Conservation (phyloP, 306 rosid species). For the Boehmeria nivea region DNA sequence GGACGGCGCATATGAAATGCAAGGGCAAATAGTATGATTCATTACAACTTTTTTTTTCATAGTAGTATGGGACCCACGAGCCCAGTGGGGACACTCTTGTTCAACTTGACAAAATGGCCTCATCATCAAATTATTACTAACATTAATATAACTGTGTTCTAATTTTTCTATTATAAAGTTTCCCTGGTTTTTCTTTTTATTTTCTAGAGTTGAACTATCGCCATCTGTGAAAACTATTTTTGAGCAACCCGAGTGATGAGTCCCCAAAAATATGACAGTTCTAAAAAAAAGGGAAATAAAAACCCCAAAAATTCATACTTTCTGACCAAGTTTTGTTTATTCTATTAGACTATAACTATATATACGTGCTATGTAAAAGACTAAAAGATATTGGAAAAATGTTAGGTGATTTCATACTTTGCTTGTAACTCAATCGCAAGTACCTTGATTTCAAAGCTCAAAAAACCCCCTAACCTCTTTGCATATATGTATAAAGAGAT, state of each 20-base stretch:
- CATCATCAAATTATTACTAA: background rate
- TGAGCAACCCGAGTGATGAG: conserved; percentile 26
- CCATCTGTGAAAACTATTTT: conserved; percentile 28
- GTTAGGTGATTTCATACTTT: conserved; percentile 9
- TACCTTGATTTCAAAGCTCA: conserved; percentile 13
- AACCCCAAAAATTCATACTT: background rate
- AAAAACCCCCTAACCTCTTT: background rate
- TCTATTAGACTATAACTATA: no score
- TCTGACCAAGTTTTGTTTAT: conserved; percentile 10
- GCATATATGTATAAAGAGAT: background rate
- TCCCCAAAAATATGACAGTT: background rate
- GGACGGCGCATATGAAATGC: no score
- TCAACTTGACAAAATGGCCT: conserved; percentile 11
- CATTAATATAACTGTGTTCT: background rate
- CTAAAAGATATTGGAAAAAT: background rate
- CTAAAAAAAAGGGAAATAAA: background rate
- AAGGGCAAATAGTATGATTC: background rate
- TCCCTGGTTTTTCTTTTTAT: conserved; percentile 6
- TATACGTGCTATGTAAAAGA: no score
- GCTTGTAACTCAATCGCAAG: conserved; percentile 12
- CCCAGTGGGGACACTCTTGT: background rate
- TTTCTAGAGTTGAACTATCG: conserved; percentile 27
- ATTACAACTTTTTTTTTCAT: background rate
- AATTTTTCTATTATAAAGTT: background rate
- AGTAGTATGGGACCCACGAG: background rate